Base-by-base conservation (phyloP, 208 protist species). In the Crithidia fasciculata region DNA sequence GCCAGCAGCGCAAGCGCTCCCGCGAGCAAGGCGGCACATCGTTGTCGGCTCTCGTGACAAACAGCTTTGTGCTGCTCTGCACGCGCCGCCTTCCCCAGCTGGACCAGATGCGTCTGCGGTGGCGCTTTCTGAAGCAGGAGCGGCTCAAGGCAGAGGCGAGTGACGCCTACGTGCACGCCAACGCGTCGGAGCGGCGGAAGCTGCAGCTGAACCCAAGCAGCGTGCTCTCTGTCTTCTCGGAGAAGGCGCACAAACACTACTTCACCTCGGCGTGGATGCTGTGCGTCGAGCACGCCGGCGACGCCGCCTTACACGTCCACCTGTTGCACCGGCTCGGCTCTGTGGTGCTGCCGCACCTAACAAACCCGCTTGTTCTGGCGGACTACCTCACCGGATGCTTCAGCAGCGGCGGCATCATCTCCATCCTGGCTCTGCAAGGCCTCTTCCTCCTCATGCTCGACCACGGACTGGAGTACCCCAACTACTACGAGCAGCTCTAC, bases 401-500 rank as follows among this genome's bases (percentile, higher is more conserved):
- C 71, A 68, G 74, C 67, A 91, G 87, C 69, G 94, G 94, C 15
- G 94, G 94, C 28, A 84, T 97, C 58, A 80, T 95, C 13, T 86
- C 91, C 18, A 86, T 97, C 18, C 87, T 97, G 12, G 86, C 91
- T 4, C 89, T 97, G 13, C 89, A 94, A 37, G 91, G 91, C 2
- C 82, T 97, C 10, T 94, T 96, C 65, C 15, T 96, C 13, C 84
- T 97, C 49, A 96, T 97, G 88, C 70, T 96, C 16, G 89, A 96
- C 71, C 89, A 97, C 71, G 89, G 91, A 0, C 79, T 97, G 12
- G 91, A 97, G 83, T 96, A 96, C 64, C 94, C 94, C 6, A 73
- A 93, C 41, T 97, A 92, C 79, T 97, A 96, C 80, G 81, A 95
- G 70, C 90, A 97, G 69, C 83, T 97, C 28, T 97, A 97, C 84